These are phyloP conservation scores for Populus hybrid DNA, from an alignment of 441 rosid species.

Conservation along the genomic window DNA sequence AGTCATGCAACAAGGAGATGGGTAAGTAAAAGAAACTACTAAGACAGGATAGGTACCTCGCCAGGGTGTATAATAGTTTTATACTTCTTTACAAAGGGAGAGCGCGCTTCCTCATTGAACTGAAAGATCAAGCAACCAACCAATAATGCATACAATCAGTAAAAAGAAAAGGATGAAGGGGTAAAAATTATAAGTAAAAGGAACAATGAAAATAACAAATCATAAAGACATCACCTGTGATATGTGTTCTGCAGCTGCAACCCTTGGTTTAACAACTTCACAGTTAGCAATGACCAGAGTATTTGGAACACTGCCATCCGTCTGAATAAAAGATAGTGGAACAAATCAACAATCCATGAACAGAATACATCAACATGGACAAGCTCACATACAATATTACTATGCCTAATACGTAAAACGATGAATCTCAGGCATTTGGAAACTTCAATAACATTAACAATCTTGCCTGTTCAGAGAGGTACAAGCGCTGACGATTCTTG, in stretches of 20 bases:
- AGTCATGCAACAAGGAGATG: not conserved
- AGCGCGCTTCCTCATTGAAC: slow-evolving; percentile 95
- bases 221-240: slow-evolving; percentile 56
- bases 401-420: not conserved
- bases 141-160: not conserved
- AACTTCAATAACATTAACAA: slow-evolving; percentile 50
- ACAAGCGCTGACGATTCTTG: slow-evolving; percentile 96
- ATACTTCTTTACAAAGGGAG: slow-evolving; percentile 89
- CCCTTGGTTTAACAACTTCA: slow-evolving; percentile 95
- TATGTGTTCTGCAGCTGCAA: slow-evolving; percentile 99
- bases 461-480: slow-evolving; percentile 89
- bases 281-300: slow-evolving; percentile 95
- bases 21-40: not conserved
- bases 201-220: not conserved
- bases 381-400: not conserved
- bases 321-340: slow-evolving; percentile 40
- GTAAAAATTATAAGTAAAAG: not conserved
- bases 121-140: slow-evolving; percentile 29
- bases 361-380: not conserved
- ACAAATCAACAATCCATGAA: not conserved
- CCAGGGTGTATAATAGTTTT: slow-evolving; percentile 96
- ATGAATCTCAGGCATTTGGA: slow-evolving; percentile 56
- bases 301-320: slow-evolving; percentile 98
- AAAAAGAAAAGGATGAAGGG: not conserved
- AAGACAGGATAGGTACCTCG: slow-evolving; percentile 47